A percentile compares a stretch with the other conserved stretches of the same genome.
Conservation (phyloP, 306 rosid genomes). For the Delonix regia region DNA sequence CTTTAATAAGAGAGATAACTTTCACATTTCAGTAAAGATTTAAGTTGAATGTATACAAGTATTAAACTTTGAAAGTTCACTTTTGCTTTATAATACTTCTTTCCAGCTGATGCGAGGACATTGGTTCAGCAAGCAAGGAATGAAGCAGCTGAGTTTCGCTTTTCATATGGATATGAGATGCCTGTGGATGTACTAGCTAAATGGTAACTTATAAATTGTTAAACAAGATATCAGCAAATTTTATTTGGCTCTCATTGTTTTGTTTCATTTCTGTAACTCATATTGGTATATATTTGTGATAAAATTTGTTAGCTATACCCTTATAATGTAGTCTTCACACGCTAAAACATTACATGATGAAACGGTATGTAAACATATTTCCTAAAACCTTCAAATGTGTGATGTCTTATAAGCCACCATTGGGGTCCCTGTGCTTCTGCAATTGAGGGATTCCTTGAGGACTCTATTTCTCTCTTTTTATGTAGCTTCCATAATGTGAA, state of each 20-base stretch:
- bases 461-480: neutral
- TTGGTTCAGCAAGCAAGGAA: constrained; percentile 96
- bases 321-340: neutral
- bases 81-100: constrained; percentile 37
- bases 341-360: neutral
- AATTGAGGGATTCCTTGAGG: neutral
- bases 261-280: constrained; percentile 18
- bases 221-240: neutral
- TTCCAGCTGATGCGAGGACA: constrained; percentile 97
- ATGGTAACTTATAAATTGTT: constrained; percentile 59
- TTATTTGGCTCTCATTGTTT: constrained; percentile 11
- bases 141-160: constrained; percentile 98
- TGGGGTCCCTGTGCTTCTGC: neutral
- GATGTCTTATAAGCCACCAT: neutral
- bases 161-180: constrained; percentile 91
- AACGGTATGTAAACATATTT: neutral
- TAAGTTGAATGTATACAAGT: neutral
- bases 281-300: constrained; percentile 2
- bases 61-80: constrained; percentile 13
- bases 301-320: neutral
- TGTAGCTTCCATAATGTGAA: neutral
- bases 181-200: constrained; percentile 85
- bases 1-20: neutral
- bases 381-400: neutral
- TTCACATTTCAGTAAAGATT: neutral